Evolutionary conservation across 768 basidiomycete genomes (phyloP).

Genomic region (Xanthoconium stramineum): DNA sequence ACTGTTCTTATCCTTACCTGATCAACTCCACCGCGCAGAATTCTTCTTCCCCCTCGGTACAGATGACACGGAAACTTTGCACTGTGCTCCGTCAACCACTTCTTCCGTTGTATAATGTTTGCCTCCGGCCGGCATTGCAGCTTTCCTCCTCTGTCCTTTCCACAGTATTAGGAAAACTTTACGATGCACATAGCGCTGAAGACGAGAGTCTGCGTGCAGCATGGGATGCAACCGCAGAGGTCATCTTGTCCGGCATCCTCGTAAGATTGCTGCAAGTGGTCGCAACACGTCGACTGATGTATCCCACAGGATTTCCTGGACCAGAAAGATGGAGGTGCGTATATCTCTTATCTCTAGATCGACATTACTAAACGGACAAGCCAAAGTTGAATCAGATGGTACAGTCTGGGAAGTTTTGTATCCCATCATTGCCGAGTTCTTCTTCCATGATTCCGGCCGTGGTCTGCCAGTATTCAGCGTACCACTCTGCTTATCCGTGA

Average conservation of each 20-base stretch:
- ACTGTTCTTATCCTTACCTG: background rate
- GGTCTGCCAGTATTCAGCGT: conserved; percentile 20
- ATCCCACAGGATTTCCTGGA: conserved; percentile 23
- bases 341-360: background rate
- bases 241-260: conserved; percentile 52
- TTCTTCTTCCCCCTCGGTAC: conserved; percentile 35
- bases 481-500: conserved; percentile 25
- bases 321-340: conserved; percentile 18
- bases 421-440: conserved; percentile 36
- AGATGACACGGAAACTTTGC: conserved; percentile 37
- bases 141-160: conserved; percentile 41
- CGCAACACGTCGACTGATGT: conserved; percentile 13
- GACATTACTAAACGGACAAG: conserved; percentile 10
- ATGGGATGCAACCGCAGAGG: conserved; percentile 47
- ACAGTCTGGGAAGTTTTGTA: conserved; percentile 28
- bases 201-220: conserved; percentile 21
- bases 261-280: conserved; percentile 27
- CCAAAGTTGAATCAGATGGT: conserved; percentile 18
- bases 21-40: conserved; percentile 31
- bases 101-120: conserved; percentile 41
- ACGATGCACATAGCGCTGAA: conserved; percentile 20
- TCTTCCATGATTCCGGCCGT: conserved; percentile 28
- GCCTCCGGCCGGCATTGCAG: conserved; percentile 38
- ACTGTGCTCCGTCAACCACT: conserved; percentile 42
- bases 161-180: conserved; percentile 38